Evolutionary conservation across 805 yeast species (phyloP), one percentile per base, ranked within the genome.

Genomic region (Candida vartiovaarae): DNA sequence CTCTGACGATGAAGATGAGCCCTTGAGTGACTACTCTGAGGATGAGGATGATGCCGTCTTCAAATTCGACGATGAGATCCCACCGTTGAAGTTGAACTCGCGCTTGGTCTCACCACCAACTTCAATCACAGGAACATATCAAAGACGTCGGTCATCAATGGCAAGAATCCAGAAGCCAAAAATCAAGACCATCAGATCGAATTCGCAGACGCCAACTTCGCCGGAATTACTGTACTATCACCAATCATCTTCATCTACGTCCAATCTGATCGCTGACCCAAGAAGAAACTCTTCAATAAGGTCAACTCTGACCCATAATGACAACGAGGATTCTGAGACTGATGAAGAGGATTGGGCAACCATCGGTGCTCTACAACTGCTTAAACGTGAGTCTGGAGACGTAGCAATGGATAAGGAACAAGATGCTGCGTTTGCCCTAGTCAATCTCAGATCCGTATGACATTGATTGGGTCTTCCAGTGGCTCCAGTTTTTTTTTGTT

Each of bases 301-400:
- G 72, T 51, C 69, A 59, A 54, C 65, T 65, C 40, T 74, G 61
- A 36, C 75, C 68, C 31, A 48, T 59, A 41, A 68, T 8, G 39
- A 40, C n/a, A 44, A 36, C 11, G 45, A 36, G 30, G 43, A 46
- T 34, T 45, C 53, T 6, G 95, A 87, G 56, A 91, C 99, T 0
- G 99, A 91, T 62, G 98, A 91, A 59, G 99, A 91, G 63, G 98
- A 91, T 63, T 91, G 99, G 99, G 84, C 81, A 49, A 67, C 88
- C 0, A 82, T 90, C 42, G 97, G 97, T 1, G 89, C 96, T 0
- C 82, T 76, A 33, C 68, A 77, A 36, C 66, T 88, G 44, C 67
- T 85, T 38, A 65, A 55, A 47, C 39, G 44, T 7, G 54, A 48
- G 6, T 15, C 20, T 40, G 51, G 32, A 25, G 39, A 42, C 8